phyloP scores from a whole-genome alignment of 306 rosid genomes.

The Dicorynia guianensis region DNA sequence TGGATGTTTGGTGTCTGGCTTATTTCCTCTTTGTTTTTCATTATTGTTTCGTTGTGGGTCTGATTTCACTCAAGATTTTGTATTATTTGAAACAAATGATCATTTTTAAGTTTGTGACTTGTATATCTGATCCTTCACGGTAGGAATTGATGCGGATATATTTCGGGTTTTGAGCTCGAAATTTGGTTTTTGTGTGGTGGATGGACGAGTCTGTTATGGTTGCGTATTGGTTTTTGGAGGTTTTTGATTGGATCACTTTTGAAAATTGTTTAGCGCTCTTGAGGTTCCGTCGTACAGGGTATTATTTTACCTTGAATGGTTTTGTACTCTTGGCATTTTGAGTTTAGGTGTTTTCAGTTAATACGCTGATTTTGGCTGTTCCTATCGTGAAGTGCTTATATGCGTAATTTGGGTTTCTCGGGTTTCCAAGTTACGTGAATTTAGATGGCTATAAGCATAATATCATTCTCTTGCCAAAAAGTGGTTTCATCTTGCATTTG shows the following conservation, averaged over 20 bases:
- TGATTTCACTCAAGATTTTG: neutral
- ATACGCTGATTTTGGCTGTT: neutral
- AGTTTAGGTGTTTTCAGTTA: neutral
- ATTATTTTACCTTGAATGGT: neutral
- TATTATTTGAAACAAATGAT: neutral
- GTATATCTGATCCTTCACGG: neutral
- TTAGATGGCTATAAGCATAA: neutral
- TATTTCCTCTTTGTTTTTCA: neutral
- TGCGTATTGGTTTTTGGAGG: neutral
- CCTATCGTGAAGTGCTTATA: neutral
- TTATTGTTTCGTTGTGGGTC: neutral
- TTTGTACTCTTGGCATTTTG: conserved; percentile 5
- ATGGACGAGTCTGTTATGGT: neutral
- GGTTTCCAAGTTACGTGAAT: neutral
- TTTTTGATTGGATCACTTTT: conserved; percentile 4
- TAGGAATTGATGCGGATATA: neutral
- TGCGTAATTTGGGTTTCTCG: neutral
- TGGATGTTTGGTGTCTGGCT: too few species aligned
- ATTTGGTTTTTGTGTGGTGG: neutral
- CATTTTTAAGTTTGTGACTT: neutral
- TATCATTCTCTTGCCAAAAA: neutral
- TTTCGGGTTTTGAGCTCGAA: neutral
- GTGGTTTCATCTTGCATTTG: neutral
- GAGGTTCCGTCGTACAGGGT: neutral
- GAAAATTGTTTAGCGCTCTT: conserved; percentile 4